These are phyloP conservation scores for Geosmithia morbida DNA, from an alignment of 2,329 filamentous ascomycete species.

Conservation along the genomic window DNA sequence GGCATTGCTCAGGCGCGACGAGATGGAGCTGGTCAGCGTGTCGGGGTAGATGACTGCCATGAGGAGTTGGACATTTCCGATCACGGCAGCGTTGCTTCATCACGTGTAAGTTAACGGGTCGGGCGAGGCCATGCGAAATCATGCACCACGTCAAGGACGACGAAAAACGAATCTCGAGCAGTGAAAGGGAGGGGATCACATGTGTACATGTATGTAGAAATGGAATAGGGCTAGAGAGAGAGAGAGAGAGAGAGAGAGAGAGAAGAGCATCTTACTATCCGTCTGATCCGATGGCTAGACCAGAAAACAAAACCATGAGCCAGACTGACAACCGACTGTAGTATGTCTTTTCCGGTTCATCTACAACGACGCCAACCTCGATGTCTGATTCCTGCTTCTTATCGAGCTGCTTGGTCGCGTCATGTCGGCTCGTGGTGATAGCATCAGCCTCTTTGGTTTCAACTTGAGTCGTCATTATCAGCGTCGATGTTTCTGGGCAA, in stretches of 20 bases:
- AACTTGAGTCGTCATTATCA: no score
- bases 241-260: not conserved
- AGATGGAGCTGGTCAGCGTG: conserved; percentile 24
- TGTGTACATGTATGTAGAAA: not conserved
- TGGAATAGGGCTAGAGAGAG: no score
- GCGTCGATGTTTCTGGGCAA: no score
- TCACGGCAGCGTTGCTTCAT: conserved; percentile 24
- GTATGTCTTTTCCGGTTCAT: conserved; percentile 9
- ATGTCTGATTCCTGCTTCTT: no score
- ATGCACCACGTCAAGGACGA: no score
- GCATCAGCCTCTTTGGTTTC: not conserved
- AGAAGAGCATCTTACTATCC: conserved; percentile 27
- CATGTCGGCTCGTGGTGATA: no score
- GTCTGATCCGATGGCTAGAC: conserved; percentile 29
- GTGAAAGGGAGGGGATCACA: no score
- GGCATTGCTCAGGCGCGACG: conserved; percentile 37
- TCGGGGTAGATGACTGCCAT: conserved; percentile 26
- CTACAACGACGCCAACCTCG: conserved; percentile 7
- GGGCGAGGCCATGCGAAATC: no score
- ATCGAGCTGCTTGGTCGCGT: no score
- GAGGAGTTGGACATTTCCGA: conserved; percentile 27
- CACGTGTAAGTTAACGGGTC: not conserved
- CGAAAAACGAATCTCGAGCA: no score
- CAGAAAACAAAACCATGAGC: conserved; percentile 28
- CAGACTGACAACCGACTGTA: conserved; percentile 26